Conservation (phyloP, 345 rosid species). For the Lepidium sativum region DNA sequence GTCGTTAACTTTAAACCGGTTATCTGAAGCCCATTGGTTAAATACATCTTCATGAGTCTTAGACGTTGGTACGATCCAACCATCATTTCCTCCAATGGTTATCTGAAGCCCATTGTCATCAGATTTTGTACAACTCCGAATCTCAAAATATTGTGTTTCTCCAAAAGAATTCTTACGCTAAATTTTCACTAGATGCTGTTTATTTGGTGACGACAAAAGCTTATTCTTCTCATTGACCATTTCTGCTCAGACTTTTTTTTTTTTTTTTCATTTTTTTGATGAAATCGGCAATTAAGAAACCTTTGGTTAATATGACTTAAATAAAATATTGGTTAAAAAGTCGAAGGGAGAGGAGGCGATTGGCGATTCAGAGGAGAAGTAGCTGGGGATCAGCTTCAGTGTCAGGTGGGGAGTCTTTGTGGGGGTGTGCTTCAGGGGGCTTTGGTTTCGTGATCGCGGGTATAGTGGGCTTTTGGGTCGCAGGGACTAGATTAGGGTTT, state of each 20-base stretch:
- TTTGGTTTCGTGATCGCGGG: too few species aligned
- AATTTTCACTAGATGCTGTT: not conserved
- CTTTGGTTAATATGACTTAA: not conserved
- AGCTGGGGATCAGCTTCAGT: too few species aligned
- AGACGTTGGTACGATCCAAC: slow-evolving; percentile 58
- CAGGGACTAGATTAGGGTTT: too few species aligned
- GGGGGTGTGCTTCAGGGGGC: too few species aligned
- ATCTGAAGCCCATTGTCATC: slow-evolving; percentile 7
- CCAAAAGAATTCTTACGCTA: not conserved
- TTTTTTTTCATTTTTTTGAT: not conserved
- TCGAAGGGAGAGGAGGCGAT: too few species aligned
- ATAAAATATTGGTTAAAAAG: too few species aligned
- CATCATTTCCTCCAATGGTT: slow-evolving; percentile 42
- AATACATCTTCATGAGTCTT: slow-evolving; percentile 35
- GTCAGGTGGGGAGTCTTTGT: too few species aligned
- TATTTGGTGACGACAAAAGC: not conserved
- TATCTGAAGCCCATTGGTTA: slow-evolving; percentile 73
- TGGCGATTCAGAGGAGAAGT: too few species aligned
- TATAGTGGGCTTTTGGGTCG: too few species aligned
- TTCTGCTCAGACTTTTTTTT: not conserved
- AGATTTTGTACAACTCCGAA: slow-evolving; percentile 3
- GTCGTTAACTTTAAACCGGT: slow-evolving; percentile 63
- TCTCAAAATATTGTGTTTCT: not conserved
- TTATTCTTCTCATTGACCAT: not conserved
- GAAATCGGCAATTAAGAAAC: not conserved